Percentiles rank a stretch among this genome's conserved stretches.
phyloP scores from a whole-genome alignment of 2,329 filamentous ascomycete species.

The Cyphellophora attinorum region DNA sequence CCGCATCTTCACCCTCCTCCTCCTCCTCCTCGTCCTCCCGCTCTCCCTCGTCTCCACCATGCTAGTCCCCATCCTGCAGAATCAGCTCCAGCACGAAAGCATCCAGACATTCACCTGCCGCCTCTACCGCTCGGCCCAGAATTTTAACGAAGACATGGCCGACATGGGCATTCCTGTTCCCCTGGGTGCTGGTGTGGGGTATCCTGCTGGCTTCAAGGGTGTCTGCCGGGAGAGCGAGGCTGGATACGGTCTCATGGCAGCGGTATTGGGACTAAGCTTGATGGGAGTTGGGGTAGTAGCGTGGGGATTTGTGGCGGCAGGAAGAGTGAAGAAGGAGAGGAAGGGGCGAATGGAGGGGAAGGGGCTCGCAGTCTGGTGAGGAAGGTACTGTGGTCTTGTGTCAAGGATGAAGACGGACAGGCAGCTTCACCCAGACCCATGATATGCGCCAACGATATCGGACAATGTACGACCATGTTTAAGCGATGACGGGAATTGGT shows the following conservation, averaged over 20 bases:
- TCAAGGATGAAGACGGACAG: too few species aligned
- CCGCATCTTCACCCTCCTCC: constrained; percentile 8
- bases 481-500: too few species aligned
- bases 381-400: too few species aligned
- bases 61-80: constrained; percentile 4
- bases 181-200: constrained; percentile 10
- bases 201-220: constrained; percentile 27
- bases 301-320: constrained; percentile 8
- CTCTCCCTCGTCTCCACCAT: constrained; percentile 11
- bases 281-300: constrained; percentile 22
- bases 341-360: constrained; percentile 7
- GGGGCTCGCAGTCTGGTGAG: too few species aligned
- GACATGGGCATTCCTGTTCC: constrained; percentile 12
- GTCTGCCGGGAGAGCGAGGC: constrained; percentile 29
- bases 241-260: constrained; percentile 26
- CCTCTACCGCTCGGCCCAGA: constrained; percentile 11
- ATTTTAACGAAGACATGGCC: constrained; percentile 12
- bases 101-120: constrained; percentile 19
- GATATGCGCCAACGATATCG: too few species aligned
- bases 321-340: constrained; percentile 30
- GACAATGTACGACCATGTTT: too few species aligned
- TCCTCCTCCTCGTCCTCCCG: constrained; percentile 18
- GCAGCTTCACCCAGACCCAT: too few species aligned
- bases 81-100: constrained; percentile 4
- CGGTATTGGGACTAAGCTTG: constrained; percentile 21